Base-by-base conservation (phyloP, 2,329 filamentous ascomycete species). In the Knoxdaviesia capensis region DNA sequence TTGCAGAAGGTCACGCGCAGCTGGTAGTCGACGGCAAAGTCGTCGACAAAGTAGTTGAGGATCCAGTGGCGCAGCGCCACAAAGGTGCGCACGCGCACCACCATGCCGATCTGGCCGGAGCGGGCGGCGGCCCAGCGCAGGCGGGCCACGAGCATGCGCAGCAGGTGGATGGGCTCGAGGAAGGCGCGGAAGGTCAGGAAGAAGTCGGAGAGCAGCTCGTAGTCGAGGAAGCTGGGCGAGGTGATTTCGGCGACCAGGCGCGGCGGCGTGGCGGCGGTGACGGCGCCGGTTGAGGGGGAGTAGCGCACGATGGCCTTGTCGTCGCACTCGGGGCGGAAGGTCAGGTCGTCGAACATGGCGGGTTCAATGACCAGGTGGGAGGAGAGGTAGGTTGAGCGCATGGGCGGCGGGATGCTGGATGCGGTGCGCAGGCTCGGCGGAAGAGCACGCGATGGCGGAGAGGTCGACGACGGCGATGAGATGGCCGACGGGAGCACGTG, bases 11-110 rank as follows among this genome's bases (percentile, higher is more conserved):
- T 72, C 5, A 71, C 64, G 6, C 88, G 77, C 32, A 96, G 65
- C 38, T 71, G 64, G 53, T 80, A 77, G 54, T 87, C 76, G 29
- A 79, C 60, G 36, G 92, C 74, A 55, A 94, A 98, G 55, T 98
- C 90, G 54, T 98, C 90, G 43, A 83, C 70, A 50, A 96, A 98
- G 58, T 98, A 98, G 57, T 98, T 98, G 47, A 98, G 62, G 44
- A 96, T 87, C 90, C 90, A 98, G 58, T 98, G 90, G 44, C 90
- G 77, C 38, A 96, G 68, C 6, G 90, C 90, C 30, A 94, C 90
- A 61, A 96, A 98, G 0, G 87, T 92, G 36, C 90, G 75, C 10
- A 98, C 92, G 40, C 88, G 76, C n/a, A 94, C 90, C 41, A 98
- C 84, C 54, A 86, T 82, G 35, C 90, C 90, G 44, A 78, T 76